Evolutionary conservation across 2,329 filamentous ascomycete genomes (phyloP).

Genomic region (Helotiales sp.): DNA sequence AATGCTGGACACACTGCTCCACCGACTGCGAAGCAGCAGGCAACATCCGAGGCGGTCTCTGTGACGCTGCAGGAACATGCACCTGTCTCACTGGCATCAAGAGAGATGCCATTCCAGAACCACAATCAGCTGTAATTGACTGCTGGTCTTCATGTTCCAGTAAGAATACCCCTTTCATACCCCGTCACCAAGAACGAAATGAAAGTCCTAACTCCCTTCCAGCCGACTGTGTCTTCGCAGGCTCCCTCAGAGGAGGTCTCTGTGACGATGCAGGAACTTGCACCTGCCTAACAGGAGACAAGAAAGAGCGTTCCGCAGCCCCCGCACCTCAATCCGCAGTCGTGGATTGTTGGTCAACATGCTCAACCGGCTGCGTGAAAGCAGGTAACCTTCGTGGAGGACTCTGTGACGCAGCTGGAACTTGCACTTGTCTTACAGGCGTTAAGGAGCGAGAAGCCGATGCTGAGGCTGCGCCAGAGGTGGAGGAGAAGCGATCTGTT

Average conservation of each 20-base stretch:
- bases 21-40: not conserved
- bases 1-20: not conserved
- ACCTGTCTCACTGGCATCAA: not conserved
- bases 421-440: slow-evolving; percentile 1
- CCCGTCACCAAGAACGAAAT: too few relatives aligned
- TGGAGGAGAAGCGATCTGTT: not conserved
- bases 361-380: not conserved
- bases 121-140: not conserved
- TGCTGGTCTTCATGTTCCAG: not conserved
- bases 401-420: not conserved
- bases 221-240: not conserved
- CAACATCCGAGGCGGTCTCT: not conserved
- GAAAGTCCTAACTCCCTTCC: too few relatives aligned
- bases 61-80: slow-evolving; percentile 1
- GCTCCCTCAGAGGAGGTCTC: not conserved
- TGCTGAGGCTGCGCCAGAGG: not conserved
- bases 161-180: too few relatives aligned
- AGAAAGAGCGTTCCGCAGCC: not conserved
- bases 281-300: not conserved
- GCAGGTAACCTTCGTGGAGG: slow-evolving; percentile 1
- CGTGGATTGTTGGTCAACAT: not conserved
- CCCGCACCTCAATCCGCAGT: not conserved
- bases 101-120: not conserved
- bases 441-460: not conserved
- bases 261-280: not conserved